These are phyloP conservation scores for Polytolypa hystricis DNA, from an alignment of 2,329 filamentous ascomycete genomes.

Conservation along the genomic window DNA sequence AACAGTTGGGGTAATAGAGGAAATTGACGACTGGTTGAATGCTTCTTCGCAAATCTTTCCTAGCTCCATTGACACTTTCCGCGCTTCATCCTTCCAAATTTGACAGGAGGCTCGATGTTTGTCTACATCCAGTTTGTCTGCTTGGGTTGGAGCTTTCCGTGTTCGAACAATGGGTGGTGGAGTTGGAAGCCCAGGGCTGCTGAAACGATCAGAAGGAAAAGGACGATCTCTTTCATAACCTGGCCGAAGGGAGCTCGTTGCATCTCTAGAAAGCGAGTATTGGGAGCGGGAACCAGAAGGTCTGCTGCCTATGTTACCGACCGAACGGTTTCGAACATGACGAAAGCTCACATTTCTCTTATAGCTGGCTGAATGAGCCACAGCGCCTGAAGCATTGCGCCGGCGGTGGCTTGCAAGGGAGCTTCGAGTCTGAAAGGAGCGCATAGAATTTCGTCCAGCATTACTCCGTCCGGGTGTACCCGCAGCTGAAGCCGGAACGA, in stretches of 20 bases:
- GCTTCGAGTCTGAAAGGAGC: slow-evolving; percentile 34
- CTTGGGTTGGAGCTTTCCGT: slow-evolving; percentile 19
- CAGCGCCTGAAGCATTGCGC: slow-evolving; percentile 22
- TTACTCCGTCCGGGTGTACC: too few relatives aligned
- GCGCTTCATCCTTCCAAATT: slow-evolving; percentile 62
- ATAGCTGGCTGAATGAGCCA: slow-evolving; percentile 39
- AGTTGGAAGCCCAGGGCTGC: slow-evolving; percentile 30
- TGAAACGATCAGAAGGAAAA: slow-evolving; percentile 17
- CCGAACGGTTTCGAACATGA: slow-evolving; percentile 38
- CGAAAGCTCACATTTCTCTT: slow-evolving; percentile 55
- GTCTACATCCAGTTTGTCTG: slow-evolving; percentile 26
- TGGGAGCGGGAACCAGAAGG: slow-evolving; percentile 15
- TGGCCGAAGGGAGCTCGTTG: slow-evolving; percentile 17
- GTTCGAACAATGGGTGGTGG: slow-evolving; percentile 29
- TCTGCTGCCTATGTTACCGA: slow-evolving; percentile 18
- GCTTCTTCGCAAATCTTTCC: slow-evolving; percentile 87
- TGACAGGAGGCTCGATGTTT: slow-evolving; percentile 34
- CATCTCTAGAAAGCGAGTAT: slow-evolving; percentile 16
- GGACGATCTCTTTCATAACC: slow-evolving; percentile 15
- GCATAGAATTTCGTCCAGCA: slow-evolving; percentile 23
- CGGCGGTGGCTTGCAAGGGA: slow-evolving; percentile 39
- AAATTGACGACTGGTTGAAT: slow-evolving; percentile 60
- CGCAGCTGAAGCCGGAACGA: too few relatives aligned
- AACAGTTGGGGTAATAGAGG: slow-evolving; percentile 39
- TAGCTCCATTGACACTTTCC: slow-evolving; percentile 73